A percentile compares a stretch with the other conserved stretches of the same genome.
Evolutionary conservation across 305 asterid genomes (phyloP).

Genomic region (Fraxinus sp.): DNA sequence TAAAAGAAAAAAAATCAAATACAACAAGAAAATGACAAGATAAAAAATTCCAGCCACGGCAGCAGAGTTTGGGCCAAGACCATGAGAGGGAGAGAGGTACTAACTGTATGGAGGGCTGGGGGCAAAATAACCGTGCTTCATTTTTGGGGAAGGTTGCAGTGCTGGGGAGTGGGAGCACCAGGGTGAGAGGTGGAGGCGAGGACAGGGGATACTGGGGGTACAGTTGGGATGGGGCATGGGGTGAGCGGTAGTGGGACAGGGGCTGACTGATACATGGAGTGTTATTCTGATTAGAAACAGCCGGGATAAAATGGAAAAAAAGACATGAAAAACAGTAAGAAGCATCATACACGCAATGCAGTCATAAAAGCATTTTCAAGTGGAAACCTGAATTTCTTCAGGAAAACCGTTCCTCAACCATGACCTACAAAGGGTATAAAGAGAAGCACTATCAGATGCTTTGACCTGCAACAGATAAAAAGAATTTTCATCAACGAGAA

Average conservation of each 20-base stretch:
- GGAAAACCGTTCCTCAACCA: conserved; percentile 82
- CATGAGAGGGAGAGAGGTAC: background rate
- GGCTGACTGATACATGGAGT: background rate
- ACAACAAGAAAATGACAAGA: background rate
- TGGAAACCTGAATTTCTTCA: conserved; percentile 74
- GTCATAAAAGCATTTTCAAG: conserved; percentile 15
- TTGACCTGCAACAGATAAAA: conserved; percentile 55
- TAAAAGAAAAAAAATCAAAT: too few species aligned
- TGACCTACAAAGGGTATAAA: conserved; percentile 77
- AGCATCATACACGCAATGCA: conserved; percentile 13
- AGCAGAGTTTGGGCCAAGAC: background rate
- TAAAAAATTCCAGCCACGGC: background rate
- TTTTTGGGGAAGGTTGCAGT: background rate
- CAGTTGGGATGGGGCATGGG: background rate
- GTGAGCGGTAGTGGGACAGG: background rate
- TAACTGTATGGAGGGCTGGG: background rate
- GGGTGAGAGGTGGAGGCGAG: background rate
- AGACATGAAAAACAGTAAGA: background rate
- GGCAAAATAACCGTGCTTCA: background rate
- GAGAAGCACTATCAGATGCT: conserved; percentile 56
- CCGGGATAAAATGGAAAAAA: background rate
- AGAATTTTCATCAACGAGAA: conserved; percentile 9
- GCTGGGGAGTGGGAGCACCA: background rate
- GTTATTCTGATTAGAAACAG: background rate
- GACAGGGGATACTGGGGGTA: background rate